Base-by-base conservation (phyloP, 202 grass and related monocot genomes). In the Setaria italica region DNA sequence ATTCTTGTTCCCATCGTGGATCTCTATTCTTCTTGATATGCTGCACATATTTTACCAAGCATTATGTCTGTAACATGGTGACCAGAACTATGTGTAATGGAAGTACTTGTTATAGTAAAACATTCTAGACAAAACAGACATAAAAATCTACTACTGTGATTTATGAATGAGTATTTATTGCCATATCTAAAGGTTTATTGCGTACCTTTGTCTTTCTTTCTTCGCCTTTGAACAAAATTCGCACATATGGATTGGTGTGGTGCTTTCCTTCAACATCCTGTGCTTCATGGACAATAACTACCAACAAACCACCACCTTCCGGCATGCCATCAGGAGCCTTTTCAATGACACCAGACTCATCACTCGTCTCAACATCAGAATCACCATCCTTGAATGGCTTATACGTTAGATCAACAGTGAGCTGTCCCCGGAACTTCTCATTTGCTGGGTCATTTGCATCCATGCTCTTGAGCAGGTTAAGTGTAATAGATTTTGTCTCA, bases 11-110 rank as follows among this genome's bases (percentile, higher is more conserved):
- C 94, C 94, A 97, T 57, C 91, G 86, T 71, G 94, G 94, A 88
- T 97, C 94, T 53, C 94, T 89, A 63, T 93, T 94, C 85, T 97
- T 97, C 76, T 97, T 97, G 30, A 97, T 92, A 74, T 92, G 87
- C 94, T 97, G 94, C 79, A 91, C 58, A 59, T 33, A 59, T 77
- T 20, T 80, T 11, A 74, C 55, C 34, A 74, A 73, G 65, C 15
- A 86, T 50, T 73, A 12, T 15, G 62, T 67, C 34, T 70, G 32
- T 37, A 56, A 74, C 46, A 30, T 64, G 46, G 67, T 55, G 67
- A 81, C 48, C 7, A 17, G 37, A 55, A 67, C 16, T 39, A 74
- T 4, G 45, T 39, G 16, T 15, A 72, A 67, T 39, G 25, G 50
- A 42, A 78, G 9, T 9, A 90, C n/a, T 66, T 65, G 6, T 69